Evolutionary conservation across 2,329 filamentous ascomycete genomes (phyloP), one percentile per base, ranked within the genome.

Genomic region (Fusarium tricinctum): DNA sequence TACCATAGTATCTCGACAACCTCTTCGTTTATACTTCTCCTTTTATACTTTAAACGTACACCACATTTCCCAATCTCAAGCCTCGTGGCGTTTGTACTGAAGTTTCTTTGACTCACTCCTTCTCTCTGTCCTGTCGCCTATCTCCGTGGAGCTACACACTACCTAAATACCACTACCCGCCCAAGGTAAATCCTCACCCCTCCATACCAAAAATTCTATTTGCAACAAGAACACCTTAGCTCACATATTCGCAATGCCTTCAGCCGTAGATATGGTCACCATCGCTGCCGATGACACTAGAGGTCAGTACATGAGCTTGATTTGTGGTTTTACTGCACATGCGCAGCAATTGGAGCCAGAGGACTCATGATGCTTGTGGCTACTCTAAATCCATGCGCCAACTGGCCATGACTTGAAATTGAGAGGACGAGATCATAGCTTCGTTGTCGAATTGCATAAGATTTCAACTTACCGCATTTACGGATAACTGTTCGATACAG

Each of bases 201-300:
- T 68, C 68, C 68, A 68, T 57, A 46, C 43, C 48, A 55, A 64
- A 57, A 61, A 58, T 68, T 70, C 55, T 52, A 52, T 40, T 33
- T 23, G 38, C 26, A 51, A 50, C 26, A 56, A 60, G 62, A 68
- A 64, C 55, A 70, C 19, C 28, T 62, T 13, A 63, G 57, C 63
- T 70, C 56, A 72, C 60, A 58, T 50, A 62, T 62, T 58, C 55
- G 60, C 49, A 57, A 71, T 73, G 82, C 77, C 82, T 63, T 79
- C 78, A 71, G 70, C 78, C 65, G 26, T 64, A 49, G 78, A 82
- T 49, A 78, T 81, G 73, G 73, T 75, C 57, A 77, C 80, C 54
- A 77, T 81, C 62, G 77, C 78, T 63, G 80, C 82, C 50, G 83
- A 85, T 75, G 83, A 85, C 63, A 80, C 78, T 52, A 77, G 79